A percentile compares a stretch with the other conserved stretches of the same genome.
phyloP scores from a whole-genome alignment of 352 stramenopile genomes.

The Pythium utonaiense region DNA sequence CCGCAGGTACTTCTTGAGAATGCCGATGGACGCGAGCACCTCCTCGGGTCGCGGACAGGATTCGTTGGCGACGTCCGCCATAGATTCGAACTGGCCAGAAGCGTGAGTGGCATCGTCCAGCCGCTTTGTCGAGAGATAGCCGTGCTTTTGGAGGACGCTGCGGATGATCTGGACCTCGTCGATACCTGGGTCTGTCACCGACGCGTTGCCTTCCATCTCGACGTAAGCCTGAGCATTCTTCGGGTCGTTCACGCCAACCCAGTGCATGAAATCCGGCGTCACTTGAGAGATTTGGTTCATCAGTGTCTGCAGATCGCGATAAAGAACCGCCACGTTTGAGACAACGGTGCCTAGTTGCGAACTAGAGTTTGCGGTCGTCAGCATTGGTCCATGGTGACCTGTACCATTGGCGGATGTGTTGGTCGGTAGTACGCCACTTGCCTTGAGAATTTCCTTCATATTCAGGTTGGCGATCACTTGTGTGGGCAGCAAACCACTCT shows the following conservation, averaged over 20 bases:
- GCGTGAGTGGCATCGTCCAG: constrained; percentile 54
- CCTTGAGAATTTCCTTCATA: constrained; percentile 49
- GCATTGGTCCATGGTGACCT: not conserved
- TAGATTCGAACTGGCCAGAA: constrained; percentile 41
- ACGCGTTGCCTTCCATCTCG: constrained; percentile 74
- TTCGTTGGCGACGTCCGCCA: constrained; percentile 53
- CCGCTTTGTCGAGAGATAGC: constrained; percentile 60
- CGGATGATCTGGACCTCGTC: constrained; percentile 84
- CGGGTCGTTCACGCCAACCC: constrained; percentile 57
- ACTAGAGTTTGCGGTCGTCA: constrained; percentile 8
- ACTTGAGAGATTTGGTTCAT: constrained; percentile 53
- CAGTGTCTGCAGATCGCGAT: constrained; percentile 56
- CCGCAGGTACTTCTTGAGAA: constrained; percentile 76
- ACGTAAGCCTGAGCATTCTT: constrained; percentile 58
- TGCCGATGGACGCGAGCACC: constrained; percentile 53
- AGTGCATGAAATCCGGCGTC: constrained; percentile 71
- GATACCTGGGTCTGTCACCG: constrained; percentile 70
- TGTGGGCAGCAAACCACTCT: constrained; percentile 66
- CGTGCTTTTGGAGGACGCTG: constrained; percentile 78
- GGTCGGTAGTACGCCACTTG: constrained; percentile 3
- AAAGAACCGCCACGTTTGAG: constrained; percentile 34
- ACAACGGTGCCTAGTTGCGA: constrained; percentile 26
- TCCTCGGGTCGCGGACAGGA: constrained; percentile 45
- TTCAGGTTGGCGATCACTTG: constrained; percentile 63
- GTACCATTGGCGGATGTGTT: not conserved